Percentiles rank a stretch among this genome's conserved stretches.
Evolutionary conservation across 139 green algal genomes (phyloP).

Genomic region (Axilococcus clingmanii): DNA sequence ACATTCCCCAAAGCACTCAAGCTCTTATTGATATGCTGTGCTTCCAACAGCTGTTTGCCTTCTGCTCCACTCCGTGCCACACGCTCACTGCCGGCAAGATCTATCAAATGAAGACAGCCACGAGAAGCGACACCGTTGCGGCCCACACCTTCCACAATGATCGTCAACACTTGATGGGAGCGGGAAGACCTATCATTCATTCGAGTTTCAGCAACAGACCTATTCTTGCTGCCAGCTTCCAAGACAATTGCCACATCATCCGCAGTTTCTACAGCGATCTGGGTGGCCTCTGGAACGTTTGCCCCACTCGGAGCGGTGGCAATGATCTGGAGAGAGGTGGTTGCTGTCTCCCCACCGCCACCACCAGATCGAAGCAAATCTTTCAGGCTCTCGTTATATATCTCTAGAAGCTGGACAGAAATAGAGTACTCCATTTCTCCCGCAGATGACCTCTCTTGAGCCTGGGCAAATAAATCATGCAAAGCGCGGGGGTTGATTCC

Average conservation of each 20-base stretch:
- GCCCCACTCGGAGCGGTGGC: slow-evolving; percentile 59
- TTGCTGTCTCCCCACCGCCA: not conserved
- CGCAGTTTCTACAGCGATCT: slow-evolving; percentile 53
- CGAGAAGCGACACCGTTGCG: slow-evolving; percentile 36
- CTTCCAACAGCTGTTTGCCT: slow-evolving; percentile 77
- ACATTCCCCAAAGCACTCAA: slow-evolving; percentile 60
- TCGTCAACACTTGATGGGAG: slow-evolving; percentile 65
- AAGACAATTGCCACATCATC: slow-evolving; percentile 73
- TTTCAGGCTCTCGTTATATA: slow-evolving; percentile 91
- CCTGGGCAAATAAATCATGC: slow-evolving; percentile 78
- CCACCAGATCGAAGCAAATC: slow-evolving; percentile 55
- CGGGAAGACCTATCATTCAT: slow-evolving; percentile 89
- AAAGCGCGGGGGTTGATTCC: slow-evolving; percentile 88
- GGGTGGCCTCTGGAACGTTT: slow-evolving; percentile 69
- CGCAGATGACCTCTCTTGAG: slow-evolving; percentile 25
- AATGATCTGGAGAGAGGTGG: not conserved
- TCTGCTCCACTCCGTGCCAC: slow-evolving; percentile 29
- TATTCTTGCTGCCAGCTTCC: slow-evolving; percentile 42
- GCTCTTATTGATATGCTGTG: slow-evolving; percentile 88
- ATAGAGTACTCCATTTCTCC: slow-evolving; percentile 64
- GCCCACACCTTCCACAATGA: slow-evolving; percentile 72
- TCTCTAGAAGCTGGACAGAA: slow-evolving; percentile 85
- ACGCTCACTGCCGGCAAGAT: slow-evolving; percentile 53
- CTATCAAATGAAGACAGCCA: slow-evolving; percentile 69
- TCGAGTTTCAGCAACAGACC: slow-evolving; percentile 62